Evolutionary conservation across 257 asterid genomes (phyloP), one percentile per base, ranked within the genome.

Genomic region (Linaria vulgaris): DNA sequence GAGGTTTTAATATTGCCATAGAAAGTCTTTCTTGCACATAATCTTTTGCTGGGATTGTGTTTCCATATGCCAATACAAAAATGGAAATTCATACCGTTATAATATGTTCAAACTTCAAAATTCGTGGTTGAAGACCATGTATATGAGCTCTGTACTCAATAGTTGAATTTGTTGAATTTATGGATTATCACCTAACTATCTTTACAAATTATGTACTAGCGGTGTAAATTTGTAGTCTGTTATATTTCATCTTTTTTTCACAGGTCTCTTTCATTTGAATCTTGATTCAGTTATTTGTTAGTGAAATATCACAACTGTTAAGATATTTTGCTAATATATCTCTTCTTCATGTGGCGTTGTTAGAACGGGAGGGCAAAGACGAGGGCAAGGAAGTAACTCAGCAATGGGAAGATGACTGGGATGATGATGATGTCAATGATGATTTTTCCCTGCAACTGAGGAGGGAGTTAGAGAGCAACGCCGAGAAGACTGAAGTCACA

Each of bases 341-440:
- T 30, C 12, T 25, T 55, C 37, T 22, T 20, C 0, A 34, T 47
- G 38, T 24, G 48, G 58, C 41, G 62, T 61, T 65, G 49, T 71
- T 73, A 90, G 97, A 85, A 70, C 80, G 91, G 90, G 90, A 85
- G 64, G 83, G 60, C 70, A 79, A 81, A 61, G 89, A 88, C 56
- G 95, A 85, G 68, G 95, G 84, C 10, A 87, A 83, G 73, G 95
- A 85, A 66, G 78, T 85, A 66, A 79, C 80, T 22, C 97, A 85
- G 69, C 95, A 90, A 68, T 90, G 97, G 97, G 97, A 90, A 69
- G 97, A 90, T 69, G 97, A 90, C 59, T 90, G 96, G 96, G 97
- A 90, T 77, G 97, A 90, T 54, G 97, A 90, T 48, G 97, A 90
- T 62, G 97, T 90, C 67, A 90, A 72, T 6, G 96, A 90, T 71